phyloP scores from a whole-genome alignment of 441 rosid species.

The Populus hybrid region DNA sequence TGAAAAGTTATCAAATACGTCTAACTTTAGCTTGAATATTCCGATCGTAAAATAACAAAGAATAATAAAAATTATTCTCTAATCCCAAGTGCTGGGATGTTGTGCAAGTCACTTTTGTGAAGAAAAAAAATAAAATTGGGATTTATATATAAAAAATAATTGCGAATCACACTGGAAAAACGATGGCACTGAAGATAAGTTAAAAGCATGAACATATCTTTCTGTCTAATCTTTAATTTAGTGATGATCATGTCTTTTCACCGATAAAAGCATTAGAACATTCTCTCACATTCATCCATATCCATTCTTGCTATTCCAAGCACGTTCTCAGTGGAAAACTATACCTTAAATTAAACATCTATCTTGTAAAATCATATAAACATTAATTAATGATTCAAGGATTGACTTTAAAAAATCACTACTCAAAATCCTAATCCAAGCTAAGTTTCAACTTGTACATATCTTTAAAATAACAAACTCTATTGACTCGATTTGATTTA shows the following conservation, averaged over 20 bases:
- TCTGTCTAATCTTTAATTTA: too few relatives aligned
- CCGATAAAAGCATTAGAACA: background rate
- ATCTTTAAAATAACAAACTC: too few relatives aligned
- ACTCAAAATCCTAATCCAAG: too few relatives aligned
- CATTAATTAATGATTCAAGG: too few relatives aligned
- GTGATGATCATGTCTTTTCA: background rate
- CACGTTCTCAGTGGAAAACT: too few relatives aligned
- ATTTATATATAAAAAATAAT: too few relatives aligned
- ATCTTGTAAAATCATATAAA: too few relatives aligned
- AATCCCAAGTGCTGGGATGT: background rate
- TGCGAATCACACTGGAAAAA: background rate
- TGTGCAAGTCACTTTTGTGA: background rate
- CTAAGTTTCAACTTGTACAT: too few relatives aligned
- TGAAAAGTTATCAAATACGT: slow-evolving; percentile 14
- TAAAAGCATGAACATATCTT: background rate
- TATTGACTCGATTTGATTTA: too few relatives aligned
- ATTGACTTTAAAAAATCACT: too few relatives aligned
- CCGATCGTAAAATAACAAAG: background rate
- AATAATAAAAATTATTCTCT: too few relatives aligned
- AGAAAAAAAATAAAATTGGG: background rate
- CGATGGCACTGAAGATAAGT: background rate
- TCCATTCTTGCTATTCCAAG: background rate
- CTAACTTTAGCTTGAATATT: background rate
- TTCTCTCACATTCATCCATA: background rate
- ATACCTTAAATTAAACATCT: too few relatives aligned